phyloP scores from a whole-genome alignment of 2,329 filamentous ascomycete species.

The Microdochium nivale region DNA sequence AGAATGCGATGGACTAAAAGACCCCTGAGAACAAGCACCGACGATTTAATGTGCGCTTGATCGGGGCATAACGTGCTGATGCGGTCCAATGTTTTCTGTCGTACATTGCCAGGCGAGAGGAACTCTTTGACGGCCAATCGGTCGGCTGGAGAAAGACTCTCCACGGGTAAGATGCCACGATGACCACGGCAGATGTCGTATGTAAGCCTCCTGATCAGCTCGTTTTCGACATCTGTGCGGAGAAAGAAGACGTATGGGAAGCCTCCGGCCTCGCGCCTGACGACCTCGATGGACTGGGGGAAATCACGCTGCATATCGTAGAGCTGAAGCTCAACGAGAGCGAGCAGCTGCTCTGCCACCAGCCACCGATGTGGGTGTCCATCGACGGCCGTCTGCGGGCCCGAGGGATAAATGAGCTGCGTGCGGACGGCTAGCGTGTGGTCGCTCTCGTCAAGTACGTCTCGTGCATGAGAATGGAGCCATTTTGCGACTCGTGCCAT shows the following conservation, averaged over 20 bases:
- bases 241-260: constrained; percentile 53
- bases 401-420: constrained; percentile 48
- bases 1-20: constrained; percentile 54
- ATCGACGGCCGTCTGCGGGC: constrained; percentile 37
- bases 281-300: constrained; percentile 36
- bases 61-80: constrained; percentile 23
- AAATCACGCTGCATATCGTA: constrained; percentile 26
- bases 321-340: constrained; percentile 29
- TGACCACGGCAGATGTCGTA: constrained; percentile 28
- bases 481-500: constrained; percentile 45
- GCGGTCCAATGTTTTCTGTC: constrained; percentile 9
- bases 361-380: constrained; percentile 44
- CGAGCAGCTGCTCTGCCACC: constrained; percentile 28
- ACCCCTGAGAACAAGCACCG: constrained; percentile 51
- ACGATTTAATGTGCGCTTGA: constrained; percentile 19
- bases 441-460: constrained; percentile 58
- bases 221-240: constrained; percentile 33
- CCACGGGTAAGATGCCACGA: constrained; percentile 19
- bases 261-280: constrained; percentile 22
- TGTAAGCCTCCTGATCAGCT: constrained; percentile 29
- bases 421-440: constrained; percentile 42
- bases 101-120: constrained; percentile 17
- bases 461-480: constrained; percentile 39
- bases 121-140: constrained; percentile 14
- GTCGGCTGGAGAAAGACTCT: constrained; percentile 19